Evolutionary conservation across 371 early-diverging fungal genomes (phyloP).

Genomic region (Circinella minor): DNA sequence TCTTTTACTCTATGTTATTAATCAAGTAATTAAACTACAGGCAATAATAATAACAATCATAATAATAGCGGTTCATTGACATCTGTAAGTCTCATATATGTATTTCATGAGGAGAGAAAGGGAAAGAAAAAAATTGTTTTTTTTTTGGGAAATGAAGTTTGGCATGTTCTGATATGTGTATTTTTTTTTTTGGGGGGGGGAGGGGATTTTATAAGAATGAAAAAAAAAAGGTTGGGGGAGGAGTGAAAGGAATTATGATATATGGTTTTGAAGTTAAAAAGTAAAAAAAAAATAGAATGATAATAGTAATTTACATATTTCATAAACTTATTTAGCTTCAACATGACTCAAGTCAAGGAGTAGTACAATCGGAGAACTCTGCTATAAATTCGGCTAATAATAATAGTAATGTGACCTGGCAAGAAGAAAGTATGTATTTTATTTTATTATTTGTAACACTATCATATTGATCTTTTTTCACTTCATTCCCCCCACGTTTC

Average conservation of each 20-base stretch:
- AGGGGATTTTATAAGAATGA: neutral
- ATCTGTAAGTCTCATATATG: neutral
- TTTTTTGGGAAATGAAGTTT: too few relatives aligned
- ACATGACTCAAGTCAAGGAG: neutral
- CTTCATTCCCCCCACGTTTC: too few relatives aligned
- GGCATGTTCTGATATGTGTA: neutral
- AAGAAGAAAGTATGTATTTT: neutral
- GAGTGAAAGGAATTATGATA: too few relatives aligned
- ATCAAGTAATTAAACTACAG: neutral
- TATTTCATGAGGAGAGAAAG: neutral
- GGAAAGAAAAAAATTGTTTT: neutral
- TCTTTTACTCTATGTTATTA: too few relatives aligned
- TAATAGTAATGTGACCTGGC: neutral
- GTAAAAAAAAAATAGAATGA: too few relatives aligned
- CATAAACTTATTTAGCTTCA: too few relatives aligned
- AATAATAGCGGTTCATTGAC: neutral
- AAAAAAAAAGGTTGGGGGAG: neutral
- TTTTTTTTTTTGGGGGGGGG: neutral
- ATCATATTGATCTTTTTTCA: neutral
- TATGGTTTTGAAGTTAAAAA: too few relatives aligned
- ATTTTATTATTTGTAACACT: too few relatives aligned
- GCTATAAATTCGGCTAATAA: neutral
- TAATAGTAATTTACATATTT: too few relatives aligned
- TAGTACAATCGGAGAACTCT: conserved; percentile 8
- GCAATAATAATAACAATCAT: neutral